phyloP scores from a whole-genome alignment of 371 early-diverging fungal genomes.

The Saksenaea vasiformis region DNA sequence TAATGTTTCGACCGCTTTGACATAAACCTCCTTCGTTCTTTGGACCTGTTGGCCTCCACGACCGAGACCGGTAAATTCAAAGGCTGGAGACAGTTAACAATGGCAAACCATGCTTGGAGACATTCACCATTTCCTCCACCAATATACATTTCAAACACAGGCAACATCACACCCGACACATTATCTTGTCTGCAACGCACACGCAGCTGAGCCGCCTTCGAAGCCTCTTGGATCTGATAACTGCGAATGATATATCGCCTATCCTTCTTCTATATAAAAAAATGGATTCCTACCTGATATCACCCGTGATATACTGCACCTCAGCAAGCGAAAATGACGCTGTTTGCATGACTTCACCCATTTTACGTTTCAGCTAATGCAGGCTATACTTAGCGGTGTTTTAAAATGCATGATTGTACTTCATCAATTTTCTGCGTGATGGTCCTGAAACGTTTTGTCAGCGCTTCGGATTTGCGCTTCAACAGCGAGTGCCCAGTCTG shows the following conservation, averaged over 20 bases:
- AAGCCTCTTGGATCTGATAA: constrained; percentile 94
- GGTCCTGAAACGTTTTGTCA: constrained; percentile 93
- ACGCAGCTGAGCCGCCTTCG: constrained; percentile 87
- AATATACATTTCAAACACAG: constrained; percentile 85
- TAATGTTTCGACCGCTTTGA: constrained; percentile 89
- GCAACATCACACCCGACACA: constrained; percentile 96
- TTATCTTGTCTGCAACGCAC: constrained; percentile 94
- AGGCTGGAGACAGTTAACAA: constrained; percentile 51
- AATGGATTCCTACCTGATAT: constrained; percentile 82
- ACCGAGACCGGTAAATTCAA: constrained; percentile 96
- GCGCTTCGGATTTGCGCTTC: constrained; percentile 97
- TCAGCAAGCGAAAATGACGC: constrained; percentile 98
- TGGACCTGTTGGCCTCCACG: constrained; percentile 97
- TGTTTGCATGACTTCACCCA: constrained; percentile 96
- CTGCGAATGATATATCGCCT: constrained; percentile 34
- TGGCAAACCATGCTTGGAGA: constrained; percentile 15
- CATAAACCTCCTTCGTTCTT: constrained; percentile 93
- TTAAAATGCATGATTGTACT: constrained; percentile 30
- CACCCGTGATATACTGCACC: constrained; percentile 97
- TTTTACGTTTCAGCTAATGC: constrained; percentile 39
- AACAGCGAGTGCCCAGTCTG: constrained; percentile 98
- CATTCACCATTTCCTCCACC: constrained; percentile 82
- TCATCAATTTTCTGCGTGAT: constrained; percentile 96
- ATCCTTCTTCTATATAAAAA: background rate
- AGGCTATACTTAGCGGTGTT: background rate